Base-by-base conservation (phyloP, 345 rosid genomes). In the Erodium maritimum region DNA sequence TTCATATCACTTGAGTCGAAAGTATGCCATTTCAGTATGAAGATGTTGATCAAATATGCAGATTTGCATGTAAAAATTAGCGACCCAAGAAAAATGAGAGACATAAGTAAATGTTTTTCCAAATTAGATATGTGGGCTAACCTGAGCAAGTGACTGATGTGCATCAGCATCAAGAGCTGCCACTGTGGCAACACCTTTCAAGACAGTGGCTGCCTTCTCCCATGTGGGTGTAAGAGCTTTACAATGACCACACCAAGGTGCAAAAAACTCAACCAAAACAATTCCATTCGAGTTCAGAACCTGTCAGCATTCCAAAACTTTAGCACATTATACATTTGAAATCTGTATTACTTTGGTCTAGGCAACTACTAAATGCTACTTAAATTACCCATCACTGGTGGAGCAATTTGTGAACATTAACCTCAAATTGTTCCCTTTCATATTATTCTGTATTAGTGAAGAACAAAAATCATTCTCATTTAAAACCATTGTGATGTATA, bases 221-320 rank as follows among this genome's bases (percentile, higher is more conserved):
- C 99, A 90, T 19, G 72, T 81, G 18, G 97, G 99, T 37, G 96
- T 82, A 20, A 93, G 76, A 69, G 91, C 87, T 78, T 93, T 54
- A 61, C 97, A 93, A 65, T 93, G 99, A 50, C 99, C 99, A 64
- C 99, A 90, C 99, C 99, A 93, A 42, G 99, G 99, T 0, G 99
- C 99, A 71, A 85, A 90, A 78, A 93, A 93, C 80, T 93, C 99
- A 45, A 93, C 97, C 69, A 93, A 70, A 58, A 90, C 96, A 29
- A 93, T 79, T 52, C 90, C 86, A 68, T 91, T 81, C 2, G 96
- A 78, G 70, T 87, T 87, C 56, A 89, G 67, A 59, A 87, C 97
- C 99, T 90, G 85, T 54, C 55, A 66, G 52, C 23, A 58, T 24
- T 17, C 57, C 57, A 52, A 33, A 37, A 56, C 20, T 51, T 23